A percentile compares a stretch with the other conserved stretches of the same genome.
Evolutionary conservation across 805 yeast species (phyloP).

Genomic region (Suhomyces sp.): DNA sequence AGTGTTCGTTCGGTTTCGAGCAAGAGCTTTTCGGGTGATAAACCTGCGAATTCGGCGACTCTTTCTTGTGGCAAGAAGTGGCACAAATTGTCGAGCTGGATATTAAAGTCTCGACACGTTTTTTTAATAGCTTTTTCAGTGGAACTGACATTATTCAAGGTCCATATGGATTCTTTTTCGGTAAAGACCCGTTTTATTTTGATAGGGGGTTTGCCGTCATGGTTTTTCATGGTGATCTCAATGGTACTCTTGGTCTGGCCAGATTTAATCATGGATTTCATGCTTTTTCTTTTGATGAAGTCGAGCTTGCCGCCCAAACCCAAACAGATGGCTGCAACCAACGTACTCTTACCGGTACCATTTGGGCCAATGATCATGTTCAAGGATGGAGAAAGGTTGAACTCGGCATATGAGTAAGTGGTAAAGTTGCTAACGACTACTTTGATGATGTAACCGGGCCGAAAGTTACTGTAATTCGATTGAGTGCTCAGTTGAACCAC

Average conservation of each 20-base stretch:
- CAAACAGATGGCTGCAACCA: constrained; percentile 88
- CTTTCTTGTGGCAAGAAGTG: constrained; percentile 95
- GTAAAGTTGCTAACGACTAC: constrained; percentile 61
- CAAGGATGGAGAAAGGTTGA: constrained; percentile 73
- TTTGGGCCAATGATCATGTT: constrained; percentile 96
- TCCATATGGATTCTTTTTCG: constrained; percentile 51
- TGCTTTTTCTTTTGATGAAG: constrained; percentile 63
- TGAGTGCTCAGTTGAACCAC: not conserved
- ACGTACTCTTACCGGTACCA: constrained; percentile 92
- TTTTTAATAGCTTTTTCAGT: constrained; percentile 47
- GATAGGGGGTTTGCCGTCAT: constrained; percentile 29
- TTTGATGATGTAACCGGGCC: constrained; percentile 49
- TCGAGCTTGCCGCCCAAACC: constrained; percentile 82
- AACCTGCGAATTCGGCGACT: constrained; percentile 86
- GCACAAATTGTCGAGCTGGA: constrained; percentile 88
- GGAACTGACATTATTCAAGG: constrained; percentile 37
- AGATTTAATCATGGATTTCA: constrained; percentile 69
- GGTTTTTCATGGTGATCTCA: constrained; percentile 49
- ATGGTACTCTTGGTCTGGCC: constrained; percentile 50
- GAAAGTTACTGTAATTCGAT: constrained; percentile 7
- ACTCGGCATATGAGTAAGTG: constrained; percentile 67
- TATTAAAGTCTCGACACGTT: constrained; percentile 50
- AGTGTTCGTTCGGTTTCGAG: constrained; percentile 79
- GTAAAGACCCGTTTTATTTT: constrained; percentile 47
- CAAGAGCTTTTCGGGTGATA: constrained; percentile 71